Conservation (phyloP, 2,329 filamentous ascomycete species). For the Scytalidium sp. region DNA sequence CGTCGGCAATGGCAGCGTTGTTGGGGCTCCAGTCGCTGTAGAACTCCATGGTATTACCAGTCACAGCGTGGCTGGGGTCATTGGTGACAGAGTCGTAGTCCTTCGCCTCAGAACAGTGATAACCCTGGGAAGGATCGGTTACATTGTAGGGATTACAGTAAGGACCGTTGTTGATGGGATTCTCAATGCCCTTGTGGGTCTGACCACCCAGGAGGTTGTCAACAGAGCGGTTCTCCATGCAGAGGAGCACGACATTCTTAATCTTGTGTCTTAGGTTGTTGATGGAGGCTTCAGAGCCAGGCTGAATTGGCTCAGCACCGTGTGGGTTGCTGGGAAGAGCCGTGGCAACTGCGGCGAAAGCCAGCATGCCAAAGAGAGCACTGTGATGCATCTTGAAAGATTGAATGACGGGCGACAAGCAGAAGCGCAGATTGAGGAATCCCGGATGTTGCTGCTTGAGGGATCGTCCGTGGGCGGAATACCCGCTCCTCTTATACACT, state of each 20-base stretch:
- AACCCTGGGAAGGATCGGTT: conserved; percentile 23
- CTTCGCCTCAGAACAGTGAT: conserved; percentile 30
- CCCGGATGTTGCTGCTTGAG: too few relatives aligned
- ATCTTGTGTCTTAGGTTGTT: conserved; percentile 31
- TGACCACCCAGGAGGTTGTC: conserved; percentile 42
- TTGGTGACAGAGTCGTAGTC: conserved; percentile 38
- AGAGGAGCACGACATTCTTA: conserved; percentile 34
- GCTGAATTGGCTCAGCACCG: conserved; percentile 5
- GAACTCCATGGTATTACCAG: conserved; percentile 42
- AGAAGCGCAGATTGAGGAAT: too few relatives aligned
- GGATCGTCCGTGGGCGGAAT: too few relatives aligned
- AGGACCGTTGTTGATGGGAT: conserved; percentile 38
- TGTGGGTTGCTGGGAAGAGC: neutral
- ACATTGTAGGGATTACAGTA: conserved; percentile 40
- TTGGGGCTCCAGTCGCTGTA: conserved; percentile 36
- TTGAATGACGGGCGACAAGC: too few relatives aligned
- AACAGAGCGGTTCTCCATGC: conserved; percentile 42
- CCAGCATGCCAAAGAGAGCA: conserved; percentile 5
- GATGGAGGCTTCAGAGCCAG: conserved; percentile 28
- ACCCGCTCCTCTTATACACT: too few relatives aligned
- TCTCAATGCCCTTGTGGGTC: conserved; percentile 34
- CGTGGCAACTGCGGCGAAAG: conserved; percentile 3
- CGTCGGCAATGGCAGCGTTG: conserved; percentile 32
- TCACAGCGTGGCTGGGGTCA: conserved; percentile 39
- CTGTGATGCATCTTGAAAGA: neutral